These are phyloP conservation scores for Karstenula rhodostoma DNA, from an alignment of 2,329 filamentous ascomycete genomes.

Conservation along the genomic window DNA sequence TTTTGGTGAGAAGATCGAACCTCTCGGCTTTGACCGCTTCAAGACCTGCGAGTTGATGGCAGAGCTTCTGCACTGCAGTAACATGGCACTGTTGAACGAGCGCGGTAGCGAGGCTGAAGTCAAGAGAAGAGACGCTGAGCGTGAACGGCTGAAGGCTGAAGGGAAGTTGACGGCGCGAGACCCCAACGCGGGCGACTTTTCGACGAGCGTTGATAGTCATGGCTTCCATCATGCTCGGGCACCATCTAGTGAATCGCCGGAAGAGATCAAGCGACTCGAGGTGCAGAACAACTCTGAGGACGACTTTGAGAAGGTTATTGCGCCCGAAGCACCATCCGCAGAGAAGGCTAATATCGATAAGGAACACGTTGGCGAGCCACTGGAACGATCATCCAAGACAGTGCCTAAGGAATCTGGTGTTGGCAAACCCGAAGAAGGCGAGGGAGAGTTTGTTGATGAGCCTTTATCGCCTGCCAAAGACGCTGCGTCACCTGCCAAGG, in stretches of 20 bases:
- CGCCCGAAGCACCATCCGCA: constrained; percentile 74
- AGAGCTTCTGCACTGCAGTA: constrained; percentile 95
- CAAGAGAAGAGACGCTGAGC: constrained; percentile 77
- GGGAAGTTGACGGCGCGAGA: constrained; percentile 72
- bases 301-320: constrained; percentile 89
- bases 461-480: constrained; percentile 68
- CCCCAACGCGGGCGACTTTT: constrained; percentile 64
- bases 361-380: constrained; percentile 45
- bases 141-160: constrained; percentile 79
- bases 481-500: constrained; percentile 33
- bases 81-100: constrained; percentile 96
- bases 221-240: constrained; percentile 60
- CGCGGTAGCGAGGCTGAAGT: constrained; percentile 88
- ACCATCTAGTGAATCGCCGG: constrained; percentile 62
- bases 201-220: constrained; percentile 61
- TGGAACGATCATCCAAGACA: constrained; percentile 57
- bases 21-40: constrained; percentile 95
- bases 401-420: constrained; percentile 32
- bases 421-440: constrained; percentile 45
- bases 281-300: constrained; percentile 85
- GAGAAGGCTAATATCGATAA: constrained; percentile 64
- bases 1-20: constrained; percentile 90
- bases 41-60: constrained; percentile 99
- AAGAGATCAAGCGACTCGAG: constrained; percentile 75
- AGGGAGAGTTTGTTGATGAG: constrained; percentile 81